Conservation (phyloP, 2,329 filamentous ascomycete species). For the Pochonia chlamydosporia region DNA sequence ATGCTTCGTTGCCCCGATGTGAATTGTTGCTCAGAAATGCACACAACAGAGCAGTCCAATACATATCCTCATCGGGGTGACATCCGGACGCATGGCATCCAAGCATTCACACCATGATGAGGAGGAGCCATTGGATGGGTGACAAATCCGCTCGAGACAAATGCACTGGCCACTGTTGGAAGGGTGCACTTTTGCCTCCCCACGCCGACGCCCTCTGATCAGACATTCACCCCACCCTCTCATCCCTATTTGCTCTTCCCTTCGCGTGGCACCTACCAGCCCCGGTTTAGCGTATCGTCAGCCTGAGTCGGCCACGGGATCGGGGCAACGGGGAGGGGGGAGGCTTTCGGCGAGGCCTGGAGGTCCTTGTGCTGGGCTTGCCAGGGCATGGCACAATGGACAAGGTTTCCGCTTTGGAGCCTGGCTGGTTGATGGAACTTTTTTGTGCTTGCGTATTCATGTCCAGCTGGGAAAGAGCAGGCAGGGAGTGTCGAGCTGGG, state of each 20-base stretch:
- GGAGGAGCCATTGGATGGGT: background rate
- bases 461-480: background rate
- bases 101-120: too few relatives aligned
- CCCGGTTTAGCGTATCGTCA: conserved; percentile 13
- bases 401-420: background rate
- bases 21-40: too few relatives aligned
- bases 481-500: background rate
- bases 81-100: too few relatives aligned
- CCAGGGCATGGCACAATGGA: background rate
- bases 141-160: background rate
- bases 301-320: background rate
- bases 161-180: background rate
- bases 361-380: background rate
- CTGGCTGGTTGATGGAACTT: background rate
- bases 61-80: too few relatives aligned
- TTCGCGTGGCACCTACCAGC: conserved; percentile 16
- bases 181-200: background rate
- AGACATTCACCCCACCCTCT: background rate
- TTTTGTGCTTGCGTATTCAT: background rate
- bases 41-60: too few relatives aligned
- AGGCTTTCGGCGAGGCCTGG: background rate
- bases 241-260: background rate
- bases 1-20: too few relatives aligned
- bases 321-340: too few relatives aligned
- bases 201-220: background rate